Conservation (phyloP, 768 basidiomycete species). For the Rhizopogon sp. region DNA sequence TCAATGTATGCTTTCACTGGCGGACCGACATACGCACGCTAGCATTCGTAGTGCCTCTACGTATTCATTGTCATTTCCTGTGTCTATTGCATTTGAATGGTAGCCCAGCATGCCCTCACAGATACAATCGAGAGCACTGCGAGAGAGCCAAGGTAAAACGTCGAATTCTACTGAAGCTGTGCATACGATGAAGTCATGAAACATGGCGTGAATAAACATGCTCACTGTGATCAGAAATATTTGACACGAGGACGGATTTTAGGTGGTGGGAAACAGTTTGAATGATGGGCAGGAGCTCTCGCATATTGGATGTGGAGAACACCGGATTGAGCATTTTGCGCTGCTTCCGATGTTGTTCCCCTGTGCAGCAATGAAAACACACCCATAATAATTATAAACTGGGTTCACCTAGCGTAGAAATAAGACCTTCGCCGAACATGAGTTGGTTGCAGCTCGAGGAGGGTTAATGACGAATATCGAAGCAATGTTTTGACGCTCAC, state of each 20-base stretch:
- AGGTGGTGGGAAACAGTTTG: not conserved
- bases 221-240: not conserved
- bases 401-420: not conserved
- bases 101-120: constrained; percentile 20
- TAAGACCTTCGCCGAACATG: constrained; percentile 16
- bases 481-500: constrained; percentile 2
- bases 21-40: not conserved
- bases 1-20: too few relatives aligned
- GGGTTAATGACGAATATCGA: not conserved
- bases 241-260: not conserved
- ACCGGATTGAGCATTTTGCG: constrained; percentile 41
- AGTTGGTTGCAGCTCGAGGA: constrained; percentile 1
- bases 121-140: constrained; percentile 21
- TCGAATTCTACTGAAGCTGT: constrained; percentile 14
- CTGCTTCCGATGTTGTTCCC: constrained; percentile 37
- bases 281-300: constrained; percentile 23
- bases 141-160: constrained; percentile 16
- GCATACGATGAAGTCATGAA: not conserved
- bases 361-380: constrained; percentile 11
- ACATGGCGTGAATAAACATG: not conserved
- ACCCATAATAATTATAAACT: not conserved
- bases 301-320: constrained; percentile 37
- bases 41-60: not conserved
- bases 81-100: constrained; percentile 7
- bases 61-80: constrained; percentile 6